Base-by-base conservation (phyloP, 1,284 basidiomycete genomes). In the Fomitiporia mediterranea region DNA sequence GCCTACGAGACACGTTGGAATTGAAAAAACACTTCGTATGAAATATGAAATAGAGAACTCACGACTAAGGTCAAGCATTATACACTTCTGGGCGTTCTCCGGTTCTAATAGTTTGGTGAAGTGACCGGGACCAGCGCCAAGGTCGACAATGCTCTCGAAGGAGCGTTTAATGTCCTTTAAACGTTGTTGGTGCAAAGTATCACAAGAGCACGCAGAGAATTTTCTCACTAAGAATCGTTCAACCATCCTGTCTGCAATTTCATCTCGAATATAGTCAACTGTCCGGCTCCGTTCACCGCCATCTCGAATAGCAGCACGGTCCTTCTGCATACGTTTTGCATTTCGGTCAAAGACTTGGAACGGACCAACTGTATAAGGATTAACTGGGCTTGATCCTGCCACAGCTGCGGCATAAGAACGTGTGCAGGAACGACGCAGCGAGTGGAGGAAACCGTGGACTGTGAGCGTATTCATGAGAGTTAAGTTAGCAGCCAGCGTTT, bases 71-170 rank as follows among this genome's bases (percentile, higher is more conserved):
- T 99, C 97, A 51, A 97, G 73, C 89, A 99, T 91, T 44, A 91
- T 77, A 11, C 87, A 82, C 67, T 89, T 91, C 64, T 81, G 73
- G 1, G 87, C 84, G 60, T 84, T 85, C 46, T 84, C 75, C 3
- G 76, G 71, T 64, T 94, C 91, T 32, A 99, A 68, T 30, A 95
- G 75, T 67, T 89, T 92, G 1, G 93, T 84, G 62, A 99, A 84
- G 70, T 95, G 92, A 1, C 96, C 96, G 1, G 96, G 78, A n/a
- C 96, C 95, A n/a, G 92, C 86, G 1, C 94, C 92, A 21, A 98
- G 74, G 71, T 99, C 97, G 13, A 99, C 74, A 19, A 99, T 77
- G 1, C 82, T 80, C 46, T 78, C 74, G 64, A 95, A 97, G 39
- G 83, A 86, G 38, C 87, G 81, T 72, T 93, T 95, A 62, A 99